phyloP scores from a whole-genome alignment of 495 filamentous ascomycete species.

The Corynascus novoguineensis region DNA sequence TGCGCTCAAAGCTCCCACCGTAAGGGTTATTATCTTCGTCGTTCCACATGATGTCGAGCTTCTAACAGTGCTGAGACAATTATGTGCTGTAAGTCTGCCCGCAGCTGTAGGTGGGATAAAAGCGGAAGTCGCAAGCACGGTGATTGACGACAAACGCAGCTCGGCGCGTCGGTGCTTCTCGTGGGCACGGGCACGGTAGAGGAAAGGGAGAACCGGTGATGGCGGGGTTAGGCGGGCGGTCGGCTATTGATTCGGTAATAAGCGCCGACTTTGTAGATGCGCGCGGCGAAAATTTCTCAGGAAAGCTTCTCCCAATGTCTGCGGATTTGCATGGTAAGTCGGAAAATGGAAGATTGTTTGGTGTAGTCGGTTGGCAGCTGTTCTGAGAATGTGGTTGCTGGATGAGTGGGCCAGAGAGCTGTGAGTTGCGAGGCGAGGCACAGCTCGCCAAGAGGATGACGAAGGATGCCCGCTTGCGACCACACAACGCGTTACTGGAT shows the following conservation, averaged over 20 bases:
- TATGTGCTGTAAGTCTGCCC: not conserved
- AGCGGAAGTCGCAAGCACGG: not conserved
- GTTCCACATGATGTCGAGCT: slow-evolving; percentile 59
- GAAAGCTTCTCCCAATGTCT: not conserved
- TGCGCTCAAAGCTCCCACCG: slow-evolving; percentile 74
- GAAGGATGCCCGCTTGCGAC: slow-evolving; percentile 3
- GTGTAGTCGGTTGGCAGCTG: not conserved
- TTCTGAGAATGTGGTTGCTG: not conserved
- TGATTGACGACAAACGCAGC: not conserved
- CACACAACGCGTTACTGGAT: not conserved
- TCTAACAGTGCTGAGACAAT: not conserved
- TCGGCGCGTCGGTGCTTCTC: not conserved
- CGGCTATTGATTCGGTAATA: not conserved
- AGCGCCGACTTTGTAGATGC: not conserved
- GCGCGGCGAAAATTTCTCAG: not conserved
- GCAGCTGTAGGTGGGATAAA: not conserved
- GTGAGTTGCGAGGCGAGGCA: slow-evolving; percentile 11
- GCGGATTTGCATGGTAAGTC: not conserved
- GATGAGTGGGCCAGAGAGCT: slow-evolving; percentile 6
- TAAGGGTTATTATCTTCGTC: slow-evolving; percentile 93
- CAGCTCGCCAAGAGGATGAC: slow-evolving; percentile 13
- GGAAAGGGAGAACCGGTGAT: not conserved
- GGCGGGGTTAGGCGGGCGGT: slow-evolving; percentile 3
- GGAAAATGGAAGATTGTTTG: not conserved
- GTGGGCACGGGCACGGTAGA: not conserved